Evolutionary conservation across 2,329 filamentous ascomycete species (phyloP).

Genomic region (Phyllosticta capitalensis): DNA sequence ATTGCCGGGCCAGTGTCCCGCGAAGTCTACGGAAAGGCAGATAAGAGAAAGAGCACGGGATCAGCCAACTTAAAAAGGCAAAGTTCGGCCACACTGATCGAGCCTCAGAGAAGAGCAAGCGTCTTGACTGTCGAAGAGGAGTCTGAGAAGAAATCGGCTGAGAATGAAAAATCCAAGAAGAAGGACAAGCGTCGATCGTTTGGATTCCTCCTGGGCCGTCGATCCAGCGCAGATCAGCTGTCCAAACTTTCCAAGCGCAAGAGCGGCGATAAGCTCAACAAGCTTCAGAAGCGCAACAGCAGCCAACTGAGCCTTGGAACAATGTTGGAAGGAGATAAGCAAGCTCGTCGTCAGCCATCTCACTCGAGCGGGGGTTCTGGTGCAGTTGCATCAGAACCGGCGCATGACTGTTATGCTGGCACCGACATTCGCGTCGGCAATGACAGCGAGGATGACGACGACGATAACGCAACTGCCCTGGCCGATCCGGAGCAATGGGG

Average conservation of each 20-base stretch:
- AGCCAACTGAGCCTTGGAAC: constrained; percentile 14
- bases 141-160: constrained; percentile 10
- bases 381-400: constrained; percentile 14
- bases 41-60: constrained; percentile 31
- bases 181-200: constrained; percentile 29
- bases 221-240: constrained; percentile 26
- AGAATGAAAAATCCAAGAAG: constrained; percentile 22
- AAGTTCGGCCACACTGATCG: constrained; percentile 5
- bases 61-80: constrained; percentile 9
- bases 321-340: background rate
- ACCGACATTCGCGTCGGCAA: constrained; percentile 11
- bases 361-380: background rate
- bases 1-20: constrained; percentile 66
- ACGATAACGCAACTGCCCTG: constrained; percentile 32
- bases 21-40: constrained; percentile 58
- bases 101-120: constrained; percentile 8
- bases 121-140: constrained; percentile 10
- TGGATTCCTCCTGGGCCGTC: constrained; percentile 28
- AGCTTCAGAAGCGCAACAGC: constrained; percentile 33
- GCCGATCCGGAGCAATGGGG: constrained; percentile 41
- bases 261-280: constrained; percentile 28
- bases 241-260: constrained; percentile 33
- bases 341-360: background rate
- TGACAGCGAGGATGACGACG: constrained; percentile 26
- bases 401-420: constrained; percentile 3